These are phyloP conservation scores for Penicillium griseofulvum DNA, from an alignment of 2,329 filamentous ascomycete genomes.

Conservation along the genomic window DNA sequence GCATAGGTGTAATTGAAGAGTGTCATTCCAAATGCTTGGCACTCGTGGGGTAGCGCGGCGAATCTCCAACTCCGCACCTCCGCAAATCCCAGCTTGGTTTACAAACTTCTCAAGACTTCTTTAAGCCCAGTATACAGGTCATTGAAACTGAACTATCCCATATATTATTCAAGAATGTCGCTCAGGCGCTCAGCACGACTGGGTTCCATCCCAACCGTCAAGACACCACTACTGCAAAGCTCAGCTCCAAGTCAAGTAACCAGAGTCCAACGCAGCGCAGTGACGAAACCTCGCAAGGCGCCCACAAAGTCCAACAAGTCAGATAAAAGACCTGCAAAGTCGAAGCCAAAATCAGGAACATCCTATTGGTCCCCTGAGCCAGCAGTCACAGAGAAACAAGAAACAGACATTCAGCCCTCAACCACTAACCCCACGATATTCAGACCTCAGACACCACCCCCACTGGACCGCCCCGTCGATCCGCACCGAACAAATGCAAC, in stretches of 20 bases:
- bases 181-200: slow-evolving; percentile 54
- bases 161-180: slow-evolving; percentile 42
- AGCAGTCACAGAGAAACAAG: slow-evolving; percentile 25
- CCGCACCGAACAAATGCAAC: slow-evolving; percentile 49
- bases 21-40: not conserved
- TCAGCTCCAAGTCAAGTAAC: slow-evolving; percentile 23
- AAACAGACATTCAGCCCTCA: slow-evolving; percentile 29
- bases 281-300: slow-evolving; percentile 32
- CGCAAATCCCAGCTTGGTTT: not conserved
- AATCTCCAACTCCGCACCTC: slow-evolving; percentile 3
- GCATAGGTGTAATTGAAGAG: not conserved
- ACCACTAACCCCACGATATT: slow-evolving; percentile 30
- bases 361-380: slow-evolving; percentile 25
- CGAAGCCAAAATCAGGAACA: slow-evolving; percentile 2
- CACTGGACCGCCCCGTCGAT: slow-evolving; percentile 46
- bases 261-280: slow-evolving; percentile 24
- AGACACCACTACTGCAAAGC: slow-evolving; percentile 17
- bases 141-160: not conserved
- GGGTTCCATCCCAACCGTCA: slow-evolving; percentile 28
- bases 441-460: slow-evolving; percentile 47
- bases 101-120: not conserved
- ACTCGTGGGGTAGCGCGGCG: slow-evolving; percentile 1
- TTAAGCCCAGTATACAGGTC: not conserved
- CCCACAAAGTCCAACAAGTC: slow-evolving; percentile 19
- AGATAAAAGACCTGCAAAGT: slow-evolving; percentile 7